Evolutionary conservation across 192 early-diverging fungal species (phyloP).

Genomic region (Phycomyces nitens): DNA sequence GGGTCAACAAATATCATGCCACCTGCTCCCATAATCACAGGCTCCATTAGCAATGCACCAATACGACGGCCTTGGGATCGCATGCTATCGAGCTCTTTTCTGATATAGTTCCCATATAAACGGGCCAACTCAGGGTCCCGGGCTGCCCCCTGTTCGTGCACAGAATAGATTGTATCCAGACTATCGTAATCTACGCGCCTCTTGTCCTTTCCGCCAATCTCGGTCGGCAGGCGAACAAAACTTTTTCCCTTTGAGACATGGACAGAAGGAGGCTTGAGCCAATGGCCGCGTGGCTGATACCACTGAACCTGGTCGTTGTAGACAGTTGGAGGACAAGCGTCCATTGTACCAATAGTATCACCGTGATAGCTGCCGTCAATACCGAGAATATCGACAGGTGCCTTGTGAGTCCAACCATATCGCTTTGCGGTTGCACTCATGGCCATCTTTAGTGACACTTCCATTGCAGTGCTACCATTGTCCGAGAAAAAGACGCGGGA

Average conservation of each 20-base stretch:
- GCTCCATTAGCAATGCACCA: conserved; percentile 71
- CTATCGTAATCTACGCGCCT: conserved; percentile 13
- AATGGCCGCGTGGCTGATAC: conserved; percentile 64
- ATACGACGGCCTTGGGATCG: conserved; percentile 40
- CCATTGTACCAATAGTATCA: conserved; percentile 85
- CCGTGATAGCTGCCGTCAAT: conserved; percentile 81
- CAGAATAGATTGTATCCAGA: conserved; percentile 14
- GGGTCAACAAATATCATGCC: conserved; percentile 85
- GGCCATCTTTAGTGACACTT: conserved; percentile 82
- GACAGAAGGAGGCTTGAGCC: conserved; percentile 66
- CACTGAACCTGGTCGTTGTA: conserved; percentile 69
- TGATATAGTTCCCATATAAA: conserved; percentile 45
- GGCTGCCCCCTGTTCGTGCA: conserved; percentile 3
- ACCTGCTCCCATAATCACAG: conserved; percentile 76
- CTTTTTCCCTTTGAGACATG: conserved; percentile 45
- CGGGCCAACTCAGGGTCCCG: conserved; percentile 25
- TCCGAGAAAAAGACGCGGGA: conserved; percentile 76
- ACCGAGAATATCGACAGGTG: conserved; percentile 57
- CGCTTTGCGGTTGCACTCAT: conserved; percentile 48
- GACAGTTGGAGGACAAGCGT: conserved; percentile 67
- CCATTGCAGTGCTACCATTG: conserved; percentile 77
- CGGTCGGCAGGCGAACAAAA: conserved; percentile 36
- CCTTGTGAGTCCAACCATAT: conserved; percentile 28
- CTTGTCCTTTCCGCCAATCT: conserved; percentile 18
- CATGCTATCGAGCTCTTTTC: conserved; percentile 30